These are phyloP conservation scores for Phytophthora cryptogea DNA, from an alignment of 352 stramenopile genomes.

Conservation along the genomic window DNA sequence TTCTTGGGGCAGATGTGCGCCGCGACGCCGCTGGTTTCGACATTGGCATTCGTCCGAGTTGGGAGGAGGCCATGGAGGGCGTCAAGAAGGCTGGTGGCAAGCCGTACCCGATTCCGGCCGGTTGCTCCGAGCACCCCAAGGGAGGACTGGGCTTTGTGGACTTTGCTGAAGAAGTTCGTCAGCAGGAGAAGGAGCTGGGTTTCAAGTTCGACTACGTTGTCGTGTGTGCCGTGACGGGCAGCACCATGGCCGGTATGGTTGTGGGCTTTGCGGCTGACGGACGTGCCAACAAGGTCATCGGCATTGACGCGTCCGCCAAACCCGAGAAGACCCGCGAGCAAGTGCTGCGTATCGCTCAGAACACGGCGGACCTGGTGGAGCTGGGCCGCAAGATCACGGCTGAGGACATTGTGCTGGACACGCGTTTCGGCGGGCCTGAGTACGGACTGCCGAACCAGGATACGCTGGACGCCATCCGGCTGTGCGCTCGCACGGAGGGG, in stretches of 20 bases:
- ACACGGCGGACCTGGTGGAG: constrained; percentile 39
- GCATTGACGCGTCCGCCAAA: constrained; percentile 40
- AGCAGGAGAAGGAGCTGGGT: constrained; percentile 40
- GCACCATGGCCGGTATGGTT: constrained; percentile 45
- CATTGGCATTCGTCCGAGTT: constrained; percentile 43
- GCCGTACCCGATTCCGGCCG: constrained; percentile 39
- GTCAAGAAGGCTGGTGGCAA: constrained; percentile 43
- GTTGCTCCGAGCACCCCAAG: constrained; percentile 42
- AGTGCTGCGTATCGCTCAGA: constrained; percentile 39
- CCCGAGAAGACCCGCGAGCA: constrained; percentile 42
- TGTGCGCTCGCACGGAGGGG: constrained; percentile 39
- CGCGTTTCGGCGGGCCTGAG: constrained; percentile 36
- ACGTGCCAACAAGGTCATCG: constrained; percentile 43
- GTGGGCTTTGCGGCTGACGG: constrained; percentile 39
- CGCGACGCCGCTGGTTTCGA: constrained; percentile 34
- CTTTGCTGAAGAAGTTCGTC: constrained; percentile 40
- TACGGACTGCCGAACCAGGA: constrained; percentile 42
- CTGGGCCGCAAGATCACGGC: constrained; percentile 34
- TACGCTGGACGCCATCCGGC: constrained; percentile 38
- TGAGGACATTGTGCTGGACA: constrained; percentile 39
- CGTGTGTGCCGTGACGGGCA: constrained; percentile 42
- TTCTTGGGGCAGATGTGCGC: constrained; percentile 39
- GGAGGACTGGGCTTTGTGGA: constrained; percentile 38
- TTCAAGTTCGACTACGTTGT: constrained; percentile 46
- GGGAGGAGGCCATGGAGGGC: constrained; percentile 36